Evolutionary conservation across 2,329 filamentous ascomycete genomes (phyloP).

Genomic region (Botrytis sinoallii): DNA sequence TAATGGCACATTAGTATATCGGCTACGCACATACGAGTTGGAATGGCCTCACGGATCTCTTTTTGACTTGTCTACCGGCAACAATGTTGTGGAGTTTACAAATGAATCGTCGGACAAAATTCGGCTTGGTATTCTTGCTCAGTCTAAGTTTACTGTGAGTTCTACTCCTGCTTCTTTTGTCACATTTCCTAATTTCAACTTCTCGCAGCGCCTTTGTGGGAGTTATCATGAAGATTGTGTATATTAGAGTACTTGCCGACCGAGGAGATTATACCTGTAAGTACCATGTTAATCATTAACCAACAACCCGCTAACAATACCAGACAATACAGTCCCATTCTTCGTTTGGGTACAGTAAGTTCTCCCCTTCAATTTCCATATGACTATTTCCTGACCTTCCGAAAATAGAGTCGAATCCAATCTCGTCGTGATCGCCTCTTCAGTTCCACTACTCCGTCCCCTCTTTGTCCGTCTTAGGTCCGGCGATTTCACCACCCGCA

Average conservation of each 20-base stretch:
- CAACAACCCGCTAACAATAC: neutral
- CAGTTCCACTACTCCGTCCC: conserved; percentile 25
- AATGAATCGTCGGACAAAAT: conserved; percentile 21
- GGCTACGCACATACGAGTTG: conserved; percentile 16
- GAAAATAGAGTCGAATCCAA: conserved; percentile 22
- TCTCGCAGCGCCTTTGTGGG: conserved; percentile 21
- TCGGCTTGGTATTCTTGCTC: conserved; percentile 21
- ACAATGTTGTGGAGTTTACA: conserved; percentile 25
- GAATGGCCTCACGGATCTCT: conserved; percentile 22
- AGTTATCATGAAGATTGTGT: conserved; percentile 25
- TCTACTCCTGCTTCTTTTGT: neutral
- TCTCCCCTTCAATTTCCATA: neutral
- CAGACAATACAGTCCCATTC: conserved; percentile 20
- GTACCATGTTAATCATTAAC: neutral
- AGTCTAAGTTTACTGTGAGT: conserved; percentile 24
- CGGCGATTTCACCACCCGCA: neutral
- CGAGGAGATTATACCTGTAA: conserved; percentile 25
- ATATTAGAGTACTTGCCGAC: conserved; percentile 19
- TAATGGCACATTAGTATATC: neutral
- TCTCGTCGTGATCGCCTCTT: conserved; percentile 26
- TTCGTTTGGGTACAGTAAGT: conserved; percentile 25
- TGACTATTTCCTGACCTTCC: conserved; percentile 3
- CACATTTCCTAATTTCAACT: neutral
- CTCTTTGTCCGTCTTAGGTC: conserved; percentile 18
- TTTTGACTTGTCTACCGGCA: conserved; percentile 23